Base-by-base conservation (phyloP, 768 basidiomycete genomes). In the Asterophora lycoperdoides region DNA sequence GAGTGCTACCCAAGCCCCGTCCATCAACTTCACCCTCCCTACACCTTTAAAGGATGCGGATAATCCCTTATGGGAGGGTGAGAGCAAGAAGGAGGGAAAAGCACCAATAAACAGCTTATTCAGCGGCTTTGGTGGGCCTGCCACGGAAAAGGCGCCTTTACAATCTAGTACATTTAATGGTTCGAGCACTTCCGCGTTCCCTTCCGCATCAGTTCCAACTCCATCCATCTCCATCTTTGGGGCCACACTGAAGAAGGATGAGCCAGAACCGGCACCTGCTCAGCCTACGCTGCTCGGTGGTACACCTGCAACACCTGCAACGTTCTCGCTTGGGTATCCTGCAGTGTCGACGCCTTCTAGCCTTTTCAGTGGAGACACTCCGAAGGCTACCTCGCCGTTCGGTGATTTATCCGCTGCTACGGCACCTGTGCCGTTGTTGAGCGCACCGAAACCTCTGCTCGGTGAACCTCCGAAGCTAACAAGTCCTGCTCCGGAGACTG, bases 1-100 rank as follows among this genome's bases (percentile, higher is more conserved):
- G 4, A 53, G 17, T 20, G 44, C 23, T 53, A 41, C 39, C 15
- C 30, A 44, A 19, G 5, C 45, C 8, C 14, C 45, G 5, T 4
- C 33, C 38, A 38, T 5, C 35, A 46, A 15, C 23, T 13, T 30
- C 19, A 46, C 17, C 29, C 38, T 36, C 6, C 28, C 34, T 43
- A 53, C 59, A 13, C 70, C 73, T 17, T 58, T 69, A 13, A 71
- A 71, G 36, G 73, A 74, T 47, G 50, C 49, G 10, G 70, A 71
- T 39, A 75, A 75, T 53, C 71, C 73, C 0, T 59, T 76, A 15
- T 76, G 72, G 73, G 70, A 73, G 20, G 71, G 71, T 26, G 68
- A 69, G 4, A 67, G 63, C 43, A 61, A 56, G 32, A 54, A 54
- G 40, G 46, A 15, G 9, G 26, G n/a, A 13, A 54, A 34, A 23